phyloP scores from a whole-genome alignment of 2,329 filamentous ascomycete genomes.

The Aureobasidium namibiae region DNA sequence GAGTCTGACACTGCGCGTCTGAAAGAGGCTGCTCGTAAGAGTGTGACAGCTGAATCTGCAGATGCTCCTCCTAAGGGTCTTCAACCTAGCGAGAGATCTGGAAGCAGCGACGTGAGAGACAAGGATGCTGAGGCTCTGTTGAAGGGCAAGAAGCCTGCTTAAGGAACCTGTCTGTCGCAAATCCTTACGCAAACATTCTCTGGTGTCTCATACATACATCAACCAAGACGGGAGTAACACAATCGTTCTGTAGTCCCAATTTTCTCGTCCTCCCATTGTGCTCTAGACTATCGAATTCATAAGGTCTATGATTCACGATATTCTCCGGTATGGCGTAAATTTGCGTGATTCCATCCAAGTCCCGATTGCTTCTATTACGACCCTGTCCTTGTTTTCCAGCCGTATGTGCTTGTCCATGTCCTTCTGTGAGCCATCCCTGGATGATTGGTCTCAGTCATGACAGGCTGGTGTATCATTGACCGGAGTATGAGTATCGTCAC shows the following conservation, averaged over 20 bases:
- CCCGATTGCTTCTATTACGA: no score
- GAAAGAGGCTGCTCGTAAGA: conserved; percentile 39
- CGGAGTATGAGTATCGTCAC: no score
- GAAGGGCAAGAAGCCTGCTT: conserved; percentile 15
- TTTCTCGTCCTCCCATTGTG: no score
- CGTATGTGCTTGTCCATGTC: no score
- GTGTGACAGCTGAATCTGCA: conserved; percentile 43
- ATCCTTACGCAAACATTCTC: not conserved
- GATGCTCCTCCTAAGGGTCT: conserved; percentile 20
- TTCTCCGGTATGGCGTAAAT: no score
- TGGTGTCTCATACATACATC: not conserved
- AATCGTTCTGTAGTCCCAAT: not conserved
- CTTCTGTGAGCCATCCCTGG: no score
- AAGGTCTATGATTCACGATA: no score
- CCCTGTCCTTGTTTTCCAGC: no score
- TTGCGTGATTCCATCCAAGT: no score
- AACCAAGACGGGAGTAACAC: not conserved
- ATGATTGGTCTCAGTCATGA: no score
- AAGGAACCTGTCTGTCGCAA: not conserved
- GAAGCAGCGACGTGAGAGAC: conserved; percentile 36
- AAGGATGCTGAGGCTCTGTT: conserved; percentile 39
- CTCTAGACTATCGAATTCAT: no score
- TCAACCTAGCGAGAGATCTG: conserved; percentile 32
- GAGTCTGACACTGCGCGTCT: conserved; percentile 44
- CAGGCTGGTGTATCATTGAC: no score